These are phyloP conservation scores for Lotmaria passim DNA, from an alignment of 208 protist species.

Conservation along the genomic window DNA sequence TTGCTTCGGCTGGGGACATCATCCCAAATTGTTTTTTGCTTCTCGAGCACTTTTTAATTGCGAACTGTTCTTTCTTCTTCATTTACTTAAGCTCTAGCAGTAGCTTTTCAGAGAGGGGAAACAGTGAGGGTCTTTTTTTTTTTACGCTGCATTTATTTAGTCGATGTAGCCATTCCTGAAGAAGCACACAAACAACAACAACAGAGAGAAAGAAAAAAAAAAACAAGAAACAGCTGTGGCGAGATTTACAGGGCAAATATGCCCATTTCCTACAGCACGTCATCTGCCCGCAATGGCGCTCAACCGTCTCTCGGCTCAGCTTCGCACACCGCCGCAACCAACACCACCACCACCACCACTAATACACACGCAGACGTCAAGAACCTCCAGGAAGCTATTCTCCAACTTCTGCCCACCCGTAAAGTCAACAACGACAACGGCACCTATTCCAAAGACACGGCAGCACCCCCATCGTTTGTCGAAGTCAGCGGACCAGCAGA, in stretches of 20 bases:
- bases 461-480: conserved; percentile 39
- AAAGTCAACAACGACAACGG: conserved; percentile 32
- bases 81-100: no score
- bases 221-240: background rate
- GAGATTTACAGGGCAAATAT: background rate
- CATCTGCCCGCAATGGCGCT: background rate
- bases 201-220: background rate
- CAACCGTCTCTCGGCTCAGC: background rate
- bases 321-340: no score
- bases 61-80: no score
- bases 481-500: conserved; percentile 76
- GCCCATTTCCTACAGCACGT: background rate
- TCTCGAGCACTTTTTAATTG: no score
- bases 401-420: conserved; percentile 39
- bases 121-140: no score
- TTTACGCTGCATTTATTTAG: no score
- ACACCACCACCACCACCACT: background rate
- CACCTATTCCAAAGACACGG: background rate
- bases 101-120: no score
- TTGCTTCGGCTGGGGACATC: no score
- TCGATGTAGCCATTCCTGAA: no score
- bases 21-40: no score
- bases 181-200: background rate
- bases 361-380: background rate
- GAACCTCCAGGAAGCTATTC: conserved; percentile 31